Evolutionary conservation across 305 asterid species (phyloP).

Genomic region (Stenogyne calaminthoides): DNA sequence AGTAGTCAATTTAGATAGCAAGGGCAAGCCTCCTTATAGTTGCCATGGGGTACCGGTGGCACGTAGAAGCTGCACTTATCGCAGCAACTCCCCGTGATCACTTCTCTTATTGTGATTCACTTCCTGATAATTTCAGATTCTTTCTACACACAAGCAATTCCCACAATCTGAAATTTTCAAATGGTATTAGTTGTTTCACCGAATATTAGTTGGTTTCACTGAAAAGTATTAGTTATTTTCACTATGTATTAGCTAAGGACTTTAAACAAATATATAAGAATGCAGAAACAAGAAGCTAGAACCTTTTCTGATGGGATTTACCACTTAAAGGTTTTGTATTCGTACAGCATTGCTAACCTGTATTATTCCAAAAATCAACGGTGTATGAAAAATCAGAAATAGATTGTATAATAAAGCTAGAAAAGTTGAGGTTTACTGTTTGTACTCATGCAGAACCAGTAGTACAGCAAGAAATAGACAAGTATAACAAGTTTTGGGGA

Average conservation of each 20-base stretch:
- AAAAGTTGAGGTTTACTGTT: slow-evolving; percentile 25
- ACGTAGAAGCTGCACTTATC: slow-evolving; percentile 71
- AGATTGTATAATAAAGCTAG: too few species aligned
- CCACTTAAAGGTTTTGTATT: too few species aligned
- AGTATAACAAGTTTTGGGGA: slow-evolving; percentile 39
- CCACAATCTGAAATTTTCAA: slow-evolving; percentile 84
- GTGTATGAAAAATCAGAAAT: neutral
- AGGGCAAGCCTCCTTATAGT: slow-evolving; percentile 53
- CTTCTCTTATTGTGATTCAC: slow-evolving; percentile 65
- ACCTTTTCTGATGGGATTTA: slow-evolving; percentile 18
- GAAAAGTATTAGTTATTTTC: too few species aligned
- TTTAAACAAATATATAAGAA: neutral
- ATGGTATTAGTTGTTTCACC: too few species aligned
- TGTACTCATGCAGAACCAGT: slow-evolving; percentile 43
- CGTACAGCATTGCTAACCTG: slow-evolving; percentile 30
- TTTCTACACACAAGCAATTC: slow-evolving; percentile 50
- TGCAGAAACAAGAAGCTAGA: neutral
- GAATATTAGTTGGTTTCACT: too few species aligned
- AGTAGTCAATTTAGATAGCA: slow-evolving; percentile 71
- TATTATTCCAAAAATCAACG: neutral
- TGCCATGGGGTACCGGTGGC: slow-evolving; percentile 84
- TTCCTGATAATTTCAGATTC: slow-evolving; percentile 58
- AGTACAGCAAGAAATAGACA: slow-evolving; percentile 39
- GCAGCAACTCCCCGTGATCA: slow-evolving; percentile 85
- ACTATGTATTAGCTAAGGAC: too few species aligned